These are phyloP conservation scores for Suhomyces terraborum DNA, from an alignment of 1,139 yeast genomes.

Conservation along the genomic window DNA sequence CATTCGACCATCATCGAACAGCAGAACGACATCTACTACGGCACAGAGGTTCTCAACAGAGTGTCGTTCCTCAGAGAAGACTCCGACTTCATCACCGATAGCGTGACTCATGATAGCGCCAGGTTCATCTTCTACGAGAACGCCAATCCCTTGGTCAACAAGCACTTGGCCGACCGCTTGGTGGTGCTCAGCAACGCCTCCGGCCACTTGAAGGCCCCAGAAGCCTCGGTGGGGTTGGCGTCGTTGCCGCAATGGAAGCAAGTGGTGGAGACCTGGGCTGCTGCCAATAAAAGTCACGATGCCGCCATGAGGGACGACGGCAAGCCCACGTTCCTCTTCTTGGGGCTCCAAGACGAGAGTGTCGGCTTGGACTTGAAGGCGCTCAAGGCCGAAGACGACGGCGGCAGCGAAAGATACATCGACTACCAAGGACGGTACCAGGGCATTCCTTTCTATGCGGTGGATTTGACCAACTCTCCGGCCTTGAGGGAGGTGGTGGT, in stretches of 20 bases:
- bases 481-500: conserved; percentile 27
- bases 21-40: conserved; percentile 40
- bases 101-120: conserved; percentile 54
- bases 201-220: conserved; percentile 20
- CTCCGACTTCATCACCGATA: conserved; percentile 54
- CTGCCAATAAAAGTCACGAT: conserved; percentile 39
- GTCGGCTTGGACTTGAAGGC: conserved; percentile 36
- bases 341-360: conserved; percentile 67
- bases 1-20: conserved; percentile 20
- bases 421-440: conserved; percentile 53
- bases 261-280: conserved; percentile 29
- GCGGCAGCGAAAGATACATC: conserved; percentile 34
- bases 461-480: conserved; percentile 55
- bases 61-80: conserved; percentile 79
- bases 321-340: conserved; percentile 55
- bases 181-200: conserved; percentile 42
- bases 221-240: conserved; percentile 21
- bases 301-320: conserved; percentile 31
- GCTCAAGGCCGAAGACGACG: conserved; percentile 31
- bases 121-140: conserved; percentile 54
- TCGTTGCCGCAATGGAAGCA: conserved; percentile 27
- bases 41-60: conserved; percentile 68
- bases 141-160: conserved; percentile 42
- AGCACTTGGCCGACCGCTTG: conserved; percentile 31
- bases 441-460: conserved; percentile 78